phyloP scores from a whole-genome alignment of 2,329 filamentous ascomycete genomes.

The Colletotrichum eleusines region DNA sequence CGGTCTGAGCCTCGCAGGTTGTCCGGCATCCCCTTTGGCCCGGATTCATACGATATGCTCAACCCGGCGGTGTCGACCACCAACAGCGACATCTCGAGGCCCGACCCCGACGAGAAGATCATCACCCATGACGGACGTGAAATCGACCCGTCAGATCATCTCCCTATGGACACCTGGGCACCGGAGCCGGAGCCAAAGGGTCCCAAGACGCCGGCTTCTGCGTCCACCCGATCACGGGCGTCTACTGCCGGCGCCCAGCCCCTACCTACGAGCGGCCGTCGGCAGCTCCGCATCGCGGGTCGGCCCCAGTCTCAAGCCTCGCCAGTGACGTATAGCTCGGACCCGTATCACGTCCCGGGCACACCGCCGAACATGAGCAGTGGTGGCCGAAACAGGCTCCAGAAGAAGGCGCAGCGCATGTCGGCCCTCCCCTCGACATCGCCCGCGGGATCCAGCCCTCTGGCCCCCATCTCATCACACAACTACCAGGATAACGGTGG shows the following conservation, averaged over 20 bases:
- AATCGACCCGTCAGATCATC: slow-evolving; percentile 83
- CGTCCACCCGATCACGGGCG: slow-evolving; percentile 51
- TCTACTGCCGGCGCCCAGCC: slow-evolving; percentile 66
- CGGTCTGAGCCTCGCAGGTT: slow-evolving; percentile 61
- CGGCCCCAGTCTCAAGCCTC: slow-evolving; percentile 62
- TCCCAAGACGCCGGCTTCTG: slow-evolving; percentile 46
- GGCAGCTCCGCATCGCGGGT: slow-evolving; percentile 62
- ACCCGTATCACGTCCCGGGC: slow-evolving; percentile 48
- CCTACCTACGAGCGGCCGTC: slow-evolving; percentile 62
- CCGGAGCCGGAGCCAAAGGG: slow-evolving; percentile 74
- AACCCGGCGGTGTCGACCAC: slow-evolving; percentile 66
- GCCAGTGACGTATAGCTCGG: slow-evolving; percentile 48
- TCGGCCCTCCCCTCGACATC: slow-evolving; percentile 56
- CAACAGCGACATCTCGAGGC: slow-evolving; percentile 44
- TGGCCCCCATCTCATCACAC: slow-evolving; percentile 65
- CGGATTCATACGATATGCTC: slow-evolving; percentile 80
- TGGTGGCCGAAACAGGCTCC: slow-evolving; percentile 69
- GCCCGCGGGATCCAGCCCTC: slow-evolving; percentile 59
- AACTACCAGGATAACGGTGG: slow-evolving; percentile 60
- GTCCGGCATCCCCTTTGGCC: slow-evolving; percentile 77
- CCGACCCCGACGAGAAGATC: slow-evolving; percentile 73
- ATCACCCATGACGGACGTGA: slow-evolving; percentile 81
- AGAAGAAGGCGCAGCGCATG: slow-evolving; percentile 69
- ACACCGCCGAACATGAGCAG: slow-evolving; percentile 50
- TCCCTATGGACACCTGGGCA: slow-evolving; percentile 82